phyloP scores from a whole-genome alignment of 331 rosid genomes.

The Rosa hybrid region DNA sequence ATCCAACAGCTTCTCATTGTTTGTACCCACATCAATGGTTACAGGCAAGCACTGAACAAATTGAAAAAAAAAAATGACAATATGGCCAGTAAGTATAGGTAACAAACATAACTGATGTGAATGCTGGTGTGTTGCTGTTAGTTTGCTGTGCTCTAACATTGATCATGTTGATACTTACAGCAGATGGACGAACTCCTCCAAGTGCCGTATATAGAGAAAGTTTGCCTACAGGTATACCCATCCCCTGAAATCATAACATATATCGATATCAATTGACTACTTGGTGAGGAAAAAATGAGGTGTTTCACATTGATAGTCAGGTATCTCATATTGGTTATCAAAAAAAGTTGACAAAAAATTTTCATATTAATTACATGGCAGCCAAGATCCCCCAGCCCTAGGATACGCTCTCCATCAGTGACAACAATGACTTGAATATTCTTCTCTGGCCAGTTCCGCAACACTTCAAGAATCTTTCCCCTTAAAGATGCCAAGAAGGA shows the following conservation, averaged over 20 bases:
- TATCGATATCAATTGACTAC: slow-evolving; percentile 8
- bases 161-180: slow-evolving; percentile 56
- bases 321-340: not conserved
- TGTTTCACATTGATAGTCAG: slow-evolving; percentile 7
- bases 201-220: slow-evolving; percentile 91
- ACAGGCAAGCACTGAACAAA: slow-evolving; percentile 87
- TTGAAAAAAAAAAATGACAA: slow-evolving; percentile 9
- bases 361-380: slow-evolving; percentile 65
- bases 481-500: slow-evolving; percentile 28
- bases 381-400: slow-evolving; percentile 98
- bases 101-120: slow-evolving; percentile 6
- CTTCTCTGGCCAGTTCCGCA: slow-evolving; percentile 97
- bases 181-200: slow-evolving; percentile 94
- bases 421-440: slow-evolving; percentile 97
- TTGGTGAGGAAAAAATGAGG: not conserved
- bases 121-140: not conserved
- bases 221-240: slow-evolving; percentile 98
- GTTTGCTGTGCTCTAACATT: slow-evolving; percentile 1
- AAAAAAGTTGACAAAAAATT: not conserved
- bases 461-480: slow-evolving; percentile 90
- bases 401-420: slow-evolving; percentile 93
- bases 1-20: slow-evolving; percentile 79
- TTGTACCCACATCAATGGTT: slow-evolving; percentile 98
- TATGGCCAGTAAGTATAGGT: not conserved
- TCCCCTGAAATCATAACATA: slow-evolving; percentile 60